These are phyloP conservation scores for Phoma sp. DNA, from an alignment of 2,329 filamentous ascomycete genomes.

Conservation along the genomic window DNA sequence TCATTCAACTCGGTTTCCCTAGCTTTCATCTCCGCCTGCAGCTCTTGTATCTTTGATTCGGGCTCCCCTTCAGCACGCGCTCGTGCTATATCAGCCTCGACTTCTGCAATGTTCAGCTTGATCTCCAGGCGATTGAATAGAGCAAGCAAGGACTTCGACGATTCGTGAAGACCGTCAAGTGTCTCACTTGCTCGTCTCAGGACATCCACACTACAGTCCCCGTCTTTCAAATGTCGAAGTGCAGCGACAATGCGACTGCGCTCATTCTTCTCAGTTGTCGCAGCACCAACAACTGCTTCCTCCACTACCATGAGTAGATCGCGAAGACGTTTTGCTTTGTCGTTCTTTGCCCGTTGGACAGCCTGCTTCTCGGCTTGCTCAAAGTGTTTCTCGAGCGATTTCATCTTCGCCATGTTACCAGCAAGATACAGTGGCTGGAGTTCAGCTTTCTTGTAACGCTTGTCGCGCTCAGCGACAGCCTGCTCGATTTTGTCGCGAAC, in stretches of 20 bases:
- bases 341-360: constrained; percentile 55
- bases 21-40: constrained; percentile 43
- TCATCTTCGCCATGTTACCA: constrained; percentile 59
- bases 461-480: constrained; percentile 60
- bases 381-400: constrained; percentile 51
- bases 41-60: constrained; percentile 47
- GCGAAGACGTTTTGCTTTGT: constrained; percentile 57
- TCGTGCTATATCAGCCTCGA: constrained; percentile 60
- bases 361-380: constrained; percentile 60
- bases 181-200: constrained; percentile 36
- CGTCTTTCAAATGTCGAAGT: constrained; percentile 46
- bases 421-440: constrained; percentile 58
- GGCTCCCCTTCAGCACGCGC: constrained; percentile 55
- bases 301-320: constrained; percentile 59
- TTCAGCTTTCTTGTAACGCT: constrained; percentile 61
- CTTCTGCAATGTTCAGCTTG: constrained; percentile 58
- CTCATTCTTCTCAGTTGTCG: constrained; percentile 59
- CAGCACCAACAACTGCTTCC: constrained; percentile 56
- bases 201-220: constrained; percentile 28
- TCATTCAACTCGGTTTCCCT: constrained; percentile 41
- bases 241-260: constrained; percentile 56
- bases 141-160: constrained; percentile 48
- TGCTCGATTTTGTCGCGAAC: constrained; percentile 58
- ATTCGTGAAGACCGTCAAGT: constrained; percentile 45
- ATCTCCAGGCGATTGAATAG: constrained; percentile 57